phyloP scores from a whole-genome alignment of 768 basidiomycete species.

The Roridomyces roridus region DNA sequence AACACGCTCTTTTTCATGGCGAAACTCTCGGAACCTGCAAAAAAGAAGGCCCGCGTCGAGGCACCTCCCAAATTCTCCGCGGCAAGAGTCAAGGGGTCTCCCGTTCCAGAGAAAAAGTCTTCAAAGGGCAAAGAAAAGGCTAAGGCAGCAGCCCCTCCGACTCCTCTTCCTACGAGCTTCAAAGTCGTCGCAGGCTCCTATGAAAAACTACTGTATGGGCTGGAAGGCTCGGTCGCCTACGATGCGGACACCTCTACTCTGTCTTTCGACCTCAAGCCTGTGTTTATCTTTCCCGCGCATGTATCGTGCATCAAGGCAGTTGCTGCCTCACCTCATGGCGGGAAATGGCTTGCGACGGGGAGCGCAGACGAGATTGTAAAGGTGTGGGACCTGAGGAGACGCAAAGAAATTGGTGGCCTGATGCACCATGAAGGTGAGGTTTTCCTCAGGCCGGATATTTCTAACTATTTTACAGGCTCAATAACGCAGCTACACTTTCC shows the following conservation, averaged over 20 bases:
- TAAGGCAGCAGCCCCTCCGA: constrained; percentile 10
- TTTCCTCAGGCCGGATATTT: too few relatives aligned
- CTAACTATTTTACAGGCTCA: constrained; percentile 71
- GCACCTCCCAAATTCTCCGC: constrained; percentile 15
- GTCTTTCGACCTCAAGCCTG: constrained; percentile 64
- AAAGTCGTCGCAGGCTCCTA: constrained; percentile 93
- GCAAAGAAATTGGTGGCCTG: constrained; percentile 93
- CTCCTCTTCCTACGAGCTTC: constrained; percentile 64
- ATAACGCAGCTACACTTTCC: constrained; percentile 90
- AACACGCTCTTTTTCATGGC: constrained; percentile 13
- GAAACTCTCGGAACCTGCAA: constrained; percentile 24
- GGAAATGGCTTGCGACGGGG: constrained; percentile 96
- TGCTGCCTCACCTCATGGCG: constrained; percentile 85
- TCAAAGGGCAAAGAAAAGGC: constrained; percentile 32
- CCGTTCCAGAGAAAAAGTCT: constrained; percentile 29
- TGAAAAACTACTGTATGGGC: constrained; percentile 93
- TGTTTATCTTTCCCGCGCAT: constrained; percentile 98
- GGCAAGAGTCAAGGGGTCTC: constrained; percentile 27
- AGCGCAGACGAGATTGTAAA: constrained; percentile 97
- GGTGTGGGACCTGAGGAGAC: constrained; percentile 91
- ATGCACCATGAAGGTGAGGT: constrained; percentile 91
- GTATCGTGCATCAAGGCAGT: constrained; percentile 92
- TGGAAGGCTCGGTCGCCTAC: constrained; percentile 65
- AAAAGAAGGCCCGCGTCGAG: constrained; percentile 35
- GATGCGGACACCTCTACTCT: constrained; percentile 34